These are phyloP conservation scores for Lactarius deliciosus DNA, from an alignment of 768 basidiomycete species.

Conservation along the genomic window DNA sequence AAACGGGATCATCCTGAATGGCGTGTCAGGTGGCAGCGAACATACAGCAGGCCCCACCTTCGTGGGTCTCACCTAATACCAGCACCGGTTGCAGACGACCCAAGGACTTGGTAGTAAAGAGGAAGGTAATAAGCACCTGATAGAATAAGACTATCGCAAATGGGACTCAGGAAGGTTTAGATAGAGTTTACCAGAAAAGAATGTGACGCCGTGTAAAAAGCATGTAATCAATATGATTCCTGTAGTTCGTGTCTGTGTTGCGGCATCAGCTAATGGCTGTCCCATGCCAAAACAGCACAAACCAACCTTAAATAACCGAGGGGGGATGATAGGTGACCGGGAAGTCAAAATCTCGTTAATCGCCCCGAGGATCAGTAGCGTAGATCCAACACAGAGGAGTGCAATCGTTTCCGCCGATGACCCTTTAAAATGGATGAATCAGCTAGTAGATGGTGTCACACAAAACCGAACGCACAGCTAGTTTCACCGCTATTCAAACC, in stretches of 20 bases:
- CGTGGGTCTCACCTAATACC: constrained; percentile 53
- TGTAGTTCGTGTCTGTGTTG: constrained; percentile 65
- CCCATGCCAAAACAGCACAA: background rate
- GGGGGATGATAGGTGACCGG: constrained; percentile 70
- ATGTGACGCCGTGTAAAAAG: constrained; percentile 64
- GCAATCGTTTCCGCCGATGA: constrained; percentile 57
- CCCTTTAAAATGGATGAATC: constrained; percentile 43
- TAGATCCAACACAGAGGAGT: constrained; percentile 57
- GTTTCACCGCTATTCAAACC: constrained; percentile 73
- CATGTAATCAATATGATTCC: constrained; percentile 53
- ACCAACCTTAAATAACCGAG: constrained; percentile 67
- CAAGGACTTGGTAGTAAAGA: constrained; percentile 75
- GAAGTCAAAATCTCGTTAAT: constrained; percentile 62
- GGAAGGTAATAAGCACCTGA: constrained; percentile 67
- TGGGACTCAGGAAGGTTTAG: background rate
- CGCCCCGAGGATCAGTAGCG: constrained; percentile 49
- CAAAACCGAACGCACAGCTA: constrained; percentile 48
- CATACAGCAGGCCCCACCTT: no score
- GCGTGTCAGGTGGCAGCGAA: background rate
- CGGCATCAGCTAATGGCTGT: constrained; percentile 30
- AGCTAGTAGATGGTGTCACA: background rate
- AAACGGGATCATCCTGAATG: constrained; percentile 66
- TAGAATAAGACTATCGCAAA: constrained; percentile 1
- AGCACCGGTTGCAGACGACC: constrained; percentile 67
- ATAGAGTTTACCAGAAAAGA: constrained; percentile 48